Evolutionary conservation across 345 rosid species (phyloP), one percentile per base, ranked within the genome.

Genomic region (Lepidium didymum): DNA sequence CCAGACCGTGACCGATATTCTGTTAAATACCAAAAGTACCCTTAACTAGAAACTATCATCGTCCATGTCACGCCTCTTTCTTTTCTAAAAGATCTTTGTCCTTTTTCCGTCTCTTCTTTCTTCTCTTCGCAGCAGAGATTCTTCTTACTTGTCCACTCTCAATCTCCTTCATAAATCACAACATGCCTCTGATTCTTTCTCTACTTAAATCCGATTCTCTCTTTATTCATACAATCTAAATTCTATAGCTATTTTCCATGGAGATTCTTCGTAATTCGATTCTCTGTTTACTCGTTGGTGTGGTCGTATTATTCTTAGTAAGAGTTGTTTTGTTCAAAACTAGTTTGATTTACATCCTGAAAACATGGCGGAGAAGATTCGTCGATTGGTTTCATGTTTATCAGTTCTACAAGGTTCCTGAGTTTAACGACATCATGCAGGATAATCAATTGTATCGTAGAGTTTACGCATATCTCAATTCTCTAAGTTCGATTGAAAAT

Each of bases 391-490:
- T 85, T 21, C 87, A 85, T 33, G 90, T 82, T 15, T 77, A 85
- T 49, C 96, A 92, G 47, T 71, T 70, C 79, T 84, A 81, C 78
- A 86, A 82, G 47, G 88, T 92, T 4, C 91, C 96, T 0, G 86
- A 90, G 65, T 85, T 84, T 85, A 78, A 79, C 74, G 87, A 81
- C 0, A 58, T 58, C 64, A 16, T 67, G 73, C 96, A 85, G 16
- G 83, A 80, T 49, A 92, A 92, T 68, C 85, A 70, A 10, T 81
- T 93, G 14, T 79, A 86, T 49, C 73, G 77, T 10, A 80, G 72
- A 52, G 87, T 88, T 6, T 58, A 61, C 45, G 56, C 80, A 34
- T 88, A 87, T 79, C 71, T 93, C 18, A 80, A 80, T 65, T 86
- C 92, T 4, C 73, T 93, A 2, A 69, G 88, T 6, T 80, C 92